Percentiles rank a stretch among this genome's conserved stretches.
These are phyloP conservation scores for Aeschynomene evenia DNA, from an alignment of 306 rosid species.

Conservation along the genomic window DNA sequence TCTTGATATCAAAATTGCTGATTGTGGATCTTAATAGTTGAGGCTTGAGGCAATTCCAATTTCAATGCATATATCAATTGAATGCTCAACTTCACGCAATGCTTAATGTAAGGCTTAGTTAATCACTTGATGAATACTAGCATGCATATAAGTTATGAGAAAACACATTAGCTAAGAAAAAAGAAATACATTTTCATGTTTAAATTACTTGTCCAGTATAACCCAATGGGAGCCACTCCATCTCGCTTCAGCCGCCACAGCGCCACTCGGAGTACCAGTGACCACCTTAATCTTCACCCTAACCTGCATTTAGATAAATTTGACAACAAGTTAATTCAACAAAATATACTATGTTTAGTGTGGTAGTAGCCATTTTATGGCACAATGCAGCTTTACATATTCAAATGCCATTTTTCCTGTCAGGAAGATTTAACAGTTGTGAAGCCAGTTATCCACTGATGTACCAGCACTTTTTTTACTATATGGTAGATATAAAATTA, in stretches of 20 bases:
- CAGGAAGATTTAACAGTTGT: not conserved
- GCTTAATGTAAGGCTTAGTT: not conserved
- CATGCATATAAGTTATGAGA: not conserved
- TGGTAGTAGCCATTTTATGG: not conserved
- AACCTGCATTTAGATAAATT: conserved; percentile 56
- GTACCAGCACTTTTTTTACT: not conserved
- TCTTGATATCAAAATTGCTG: no score
- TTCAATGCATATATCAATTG: conserved; percentile 4
- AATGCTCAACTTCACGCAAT: conserved; percentile 11
- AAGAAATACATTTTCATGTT: conserved; percentile 67
- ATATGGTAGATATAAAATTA: no score
- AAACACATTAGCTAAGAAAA: conserved; percentile 51
- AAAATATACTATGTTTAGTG: not conserved
- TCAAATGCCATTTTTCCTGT: not conserved
- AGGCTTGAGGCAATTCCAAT: no score
- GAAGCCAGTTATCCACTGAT: not conserved
- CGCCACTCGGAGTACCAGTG: conserved; percentile 64
- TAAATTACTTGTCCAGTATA: conserved; percentile 98
- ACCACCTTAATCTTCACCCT: conserved; percentile 88
- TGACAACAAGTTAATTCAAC: not conserved
- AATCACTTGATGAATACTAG: not conserved
- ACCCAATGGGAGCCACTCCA: conserved; percentile 86
- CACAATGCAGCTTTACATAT: not conserved
- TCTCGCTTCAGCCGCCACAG: conserved; percentile 91
- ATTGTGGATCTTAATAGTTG: not conserved